Evolutionary conservation across 2,329 filamentous ascomycete species (phyloP), one percentile per base, ranked within the genome.

Genomic region (Fusarium caatingaense): DNA sequence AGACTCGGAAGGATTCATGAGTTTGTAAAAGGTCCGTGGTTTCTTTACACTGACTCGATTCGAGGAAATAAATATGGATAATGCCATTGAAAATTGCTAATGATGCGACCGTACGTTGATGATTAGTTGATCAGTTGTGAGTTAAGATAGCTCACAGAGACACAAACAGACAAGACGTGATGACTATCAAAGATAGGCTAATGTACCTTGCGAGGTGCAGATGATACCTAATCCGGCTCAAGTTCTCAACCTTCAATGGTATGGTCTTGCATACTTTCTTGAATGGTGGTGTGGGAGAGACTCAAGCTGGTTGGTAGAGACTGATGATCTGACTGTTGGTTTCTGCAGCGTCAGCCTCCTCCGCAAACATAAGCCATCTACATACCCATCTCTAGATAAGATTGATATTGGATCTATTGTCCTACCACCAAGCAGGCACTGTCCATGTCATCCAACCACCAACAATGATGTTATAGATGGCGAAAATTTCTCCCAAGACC

Each of bases 161-260:
- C 34, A 37, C 8, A 37, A 13, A 40, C 16, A 45, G 54, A 45
- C 34, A 23, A 66, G 47, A 54, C 46, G 46, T 58, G 41, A 44
- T 42, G 53, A 59, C 18, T 30, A 20, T 56, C 21, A 32, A 71
- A 71, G 68, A 71, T 65, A 56, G 64, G 63, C 64, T 57, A 60
- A 64, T 54, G 41, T 59, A 50, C 37, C 57, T 56, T 58, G 68
- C 21, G 34, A 47, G 42, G 46, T 42, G 44, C 48, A 56, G 63
- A 55, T 54, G 45, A 48, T 56, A 37, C 34, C 34, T 37, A 49
- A 50, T 59, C 54, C 45, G 30, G 61, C 53, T 63, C 55, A 48
- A 57, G 44, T 32, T 55, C 53, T 63, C 55, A 48, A 57, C 45
- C 37, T 57, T 64, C 11, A 44, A 56, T 59, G 28, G 50, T 28